Evolutionary conservation across 768 basidiomycete genomes (phyloP).

Genomic region (Omphalotus guepiniiformis): DNA sequence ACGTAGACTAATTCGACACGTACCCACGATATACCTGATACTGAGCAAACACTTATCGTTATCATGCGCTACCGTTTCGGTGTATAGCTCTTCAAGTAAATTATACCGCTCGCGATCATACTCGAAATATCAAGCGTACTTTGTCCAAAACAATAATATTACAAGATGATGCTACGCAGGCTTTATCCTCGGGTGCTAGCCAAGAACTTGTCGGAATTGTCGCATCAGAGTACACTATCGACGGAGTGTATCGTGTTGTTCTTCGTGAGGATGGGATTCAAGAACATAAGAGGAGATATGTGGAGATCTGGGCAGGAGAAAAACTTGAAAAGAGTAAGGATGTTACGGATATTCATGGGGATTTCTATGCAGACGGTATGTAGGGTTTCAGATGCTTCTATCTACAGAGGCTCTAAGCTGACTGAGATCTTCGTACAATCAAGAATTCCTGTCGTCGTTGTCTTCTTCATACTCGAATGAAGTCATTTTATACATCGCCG

Average conservation of each 20-base stretch:
- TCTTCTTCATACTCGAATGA: constrained; percentile 51
- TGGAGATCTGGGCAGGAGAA: constrained; percentile 56
- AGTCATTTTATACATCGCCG: constrained; percentile 57
- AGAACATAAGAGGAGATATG: constrained; percentile 43
- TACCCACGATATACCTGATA: no score
- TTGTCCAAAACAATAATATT: constrained; percentile 36
- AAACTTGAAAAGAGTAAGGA: constrained; percentile 44
- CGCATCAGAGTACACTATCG: constrained; percentile 36
- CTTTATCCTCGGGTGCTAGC: constrained; percentile 19
- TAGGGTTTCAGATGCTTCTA: not conserved
- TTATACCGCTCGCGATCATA: constrained; percentile 47
- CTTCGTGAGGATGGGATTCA: constrained; percentile 34
- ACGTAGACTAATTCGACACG: no score
- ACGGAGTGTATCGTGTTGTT: constrained; percentile 36
- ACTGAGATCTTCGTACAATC: not conserved
- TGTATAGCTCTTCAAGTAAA: constrained; percentile 37
- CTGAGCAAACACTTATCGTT: not conserved
- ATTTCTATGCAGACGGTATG: constrained; percentile 61
- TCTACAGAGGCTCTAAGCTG: not conserved
- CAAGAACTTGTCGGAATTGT: constrained; percentile 37
- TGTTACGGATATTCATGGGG: constrained; percentile 53
- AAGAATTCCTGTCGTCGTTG: constrained; percentile 50
- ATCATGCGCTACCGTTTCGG: not conserved
- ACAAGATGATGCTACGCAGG: constrained; percentile 15
- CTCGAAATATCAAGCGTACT: constrained; percentile 42